Evolutionary conservation across 1,284 basidiomycete species (phyloP), one percentile per base, ranked within the genome.

Genomic region (Cryptococcus wingfieldii): DNA sequence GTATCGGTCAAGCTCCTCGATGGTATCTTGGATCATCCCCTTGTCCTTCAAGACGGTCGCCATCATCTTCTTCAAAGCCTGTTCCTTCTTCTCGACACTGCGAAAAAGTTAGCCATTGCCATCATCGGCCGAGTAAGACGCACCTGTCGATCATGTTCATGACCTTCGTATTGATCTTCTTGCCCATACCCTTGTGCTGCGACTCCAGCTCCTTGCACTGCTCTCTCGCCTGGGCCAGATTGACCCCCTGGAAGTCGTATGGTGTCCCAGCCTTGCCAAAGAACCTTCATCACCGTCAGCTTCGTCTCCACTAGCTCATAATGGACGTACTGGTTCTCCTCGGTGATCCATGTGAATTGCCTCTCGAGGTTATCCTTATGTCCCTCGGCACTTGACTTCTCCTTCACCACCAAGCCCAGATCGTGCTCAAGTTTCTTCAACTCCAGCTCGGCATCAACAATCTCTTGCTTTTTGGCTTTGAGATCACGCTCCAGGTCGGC

Each of bases 101-200:
- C 10, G 4, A 3, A 34, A 6, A 12, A 10, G 8, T 49, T 18
- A 38, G n/a, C 27, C 23, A 49, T 34, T 10, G 10, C 25, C 28
- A 18, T 49, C 7, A 25, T 34, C 16, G 31, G 23, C 12, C 23
- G 18, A 12, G 41, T 16, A 42, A 1, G 3, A 76, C 84, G 53
- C 62, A 93, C 91, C 83, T 87, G 67, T 98, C 95, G 59, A 98
- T 92, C 89, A 93, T 94, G 69, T 88, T 90, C 79, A 97, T 85
- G 51, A 94, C 93, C 76, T 96, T 96, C 6, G 88, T 87, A 69
- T 98, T 98, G 64, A 98, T 83, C 76, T 95, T 96, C 79, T 93
- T 92, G 78, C 90, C 91, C 85, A 93, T 87, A 37, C 87, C 85
- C 67, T 87, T 87, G 69, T 92, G 90, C 58, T 86, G 82, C 47